Conservation (phyloP, 768 basidiomycete genomes). For the Mycena filopes region DNA sequence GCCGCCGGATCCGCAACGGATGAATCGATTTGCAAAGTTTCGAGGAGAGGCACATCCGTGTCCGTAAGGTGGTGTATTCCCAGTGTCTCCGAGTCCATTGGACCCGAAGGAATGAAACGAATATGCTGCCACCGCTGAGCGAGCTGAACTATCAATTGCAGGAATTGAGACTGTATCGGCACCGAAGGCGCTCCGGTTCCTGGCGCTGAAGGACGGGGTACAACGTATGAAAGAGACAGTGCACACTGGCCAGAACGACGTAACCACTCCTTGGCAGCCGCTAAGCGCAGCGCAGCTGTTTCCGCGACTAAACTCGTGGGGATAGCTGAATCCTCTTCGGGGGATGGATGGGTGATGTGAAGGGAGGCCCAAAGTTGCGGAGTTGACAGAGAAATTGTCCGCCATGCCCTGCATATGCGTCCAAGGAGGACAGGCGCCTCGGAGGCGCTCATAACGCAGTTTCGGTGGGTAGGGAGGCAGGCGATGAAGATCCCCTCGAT, state of each 20-base stretch:
- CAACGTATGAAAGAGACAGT: slow-evolving; percentile 6
- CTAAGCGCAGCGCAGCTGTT: slow-evolving; percentile 1
- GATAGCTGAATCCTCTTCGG: too few species aligned
- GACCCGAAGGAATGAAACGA: not conserved
- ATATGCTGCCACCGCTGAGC: slow-evolving; percentile 15
- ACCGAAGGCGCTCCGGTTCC: too few species aligned
- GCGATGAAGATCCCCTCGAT: slow-evolving; percentile 21
- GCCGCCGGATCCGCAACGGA: too few species aligned
- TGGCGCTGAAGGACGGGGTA: too few species aligned
- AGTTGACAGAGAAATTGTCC: slow-evolving; percentile 14
- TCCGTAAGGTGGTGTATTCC: not conserved
- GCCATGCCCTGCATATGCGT: slow-evolving; percentile 25
- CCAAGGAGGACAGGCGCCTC: slow-evolving; percentile 28
- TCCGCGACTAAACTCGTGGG: too few species aligned
- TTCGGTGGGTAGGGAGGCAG: slow-evolving; percentile 19
- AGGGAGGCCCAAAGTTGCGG: slow-evolving; percentile 20
- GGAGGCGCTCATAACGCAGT: slow-evolving; percentile 13
- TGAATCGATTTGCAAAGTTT: not conserved
- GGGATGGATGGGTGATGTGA: not conserved
- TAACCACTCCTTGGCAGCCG: slow-evolving; percentile 5
- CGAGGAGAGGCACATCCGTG: not conserved
- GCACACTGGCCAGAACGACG: slow-evolving; percentile 12
- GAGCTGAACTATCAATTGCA: not conserved
- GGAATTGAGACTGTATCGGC: not conserved
- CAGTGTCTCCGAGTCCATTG: not conserved